Base-by-base conservation (phyloP, 2,329 filamentous ascomycete species). In the Microcyclosporella mali region DNA sequence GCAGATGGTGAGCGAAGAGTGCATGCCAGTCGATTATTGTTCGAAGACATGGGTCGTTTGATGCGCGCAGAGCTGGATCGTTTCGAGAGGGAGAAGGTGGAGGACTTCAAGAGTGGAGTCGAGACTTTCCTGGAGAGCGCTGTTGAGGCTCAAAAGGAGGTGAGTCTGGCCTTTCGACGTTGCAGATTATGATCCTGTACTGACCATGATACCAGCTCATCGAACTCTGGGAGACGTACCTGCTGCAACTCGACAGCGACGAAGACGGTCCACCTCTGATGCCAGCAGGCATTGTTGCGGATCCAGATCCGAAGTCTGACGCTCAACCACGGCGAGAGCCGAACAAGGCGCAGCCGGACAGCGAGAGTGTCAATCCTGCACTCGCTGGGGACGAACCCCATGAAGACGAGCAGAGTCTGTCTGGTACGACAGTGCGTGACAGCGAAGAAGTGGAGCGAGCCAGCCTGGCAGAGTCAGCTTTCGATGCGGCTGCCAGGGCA, bases 131-230 rank as follows among this genome's bases (percentile, higher is more conserved):
- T 98, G 56, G 92, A 98, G 71, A 89, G 92, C 59, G 88, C 92
- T 3, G 88, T 98, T 3, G 92, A 98, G 68, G 92, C 90, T 42
- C 92, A 98, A 70, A 98, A 98, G 69, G 92, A 98, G 82, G 90
- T 92, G 64, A 66, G 78, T 67, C 16, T 32, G 9, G 33, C 41
- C 34, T 45, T 19, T 31, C 4, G n/a, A 18, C 11, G 15, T 28
- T 12, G 31, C 19, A 31, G 17, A 31, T 19, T 3, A n/a, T 10
- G 6, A 17, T 18, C 8, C 53, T 42, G 51, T 49, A 65, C 56
- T 55, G 6, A 52, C 49, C 17, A 10, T 17, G 12, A 33, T n/a
- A 15, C 33, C 46, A 82, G 78, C 69, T 82, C 50, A 82, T 82
- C 59, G 92, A 98, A 68, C 83, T 97, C 50, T 98, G 92, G 92